These are phyloP conservation scores for Medicago lupulina DNA, from an alignment of 306 rosid species.

Conservation along the genomic window DNA sequence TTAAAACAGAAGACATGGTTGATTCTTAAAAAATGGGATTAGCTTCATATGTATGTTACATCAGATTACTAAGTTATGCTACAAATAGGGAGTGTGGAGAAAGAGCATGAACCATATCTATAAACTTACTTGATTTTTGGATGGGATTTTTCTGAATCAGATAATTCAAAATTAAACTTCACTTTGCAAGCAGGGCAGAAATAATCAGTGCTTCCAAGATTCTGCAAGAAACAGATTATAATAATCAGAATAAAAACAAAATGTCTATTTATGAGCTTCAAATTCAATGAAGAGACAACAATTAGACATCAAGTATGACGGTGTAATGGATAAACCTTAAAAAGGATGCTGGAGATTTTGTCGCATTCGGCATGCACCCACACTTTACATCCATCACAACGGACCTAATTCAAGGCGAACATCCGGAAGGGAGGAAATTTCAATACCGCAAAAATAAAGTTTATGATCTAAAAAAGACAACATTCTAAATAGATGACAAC, in stretches of 20 bases:
- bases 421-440: conserved; percentile 16
- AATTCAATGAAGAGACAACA: conserved; percentile 27
- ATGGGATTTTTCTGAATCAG: conserved; percentile 81
- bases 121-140: conserved; percentile 70
- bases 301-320: conserved; percentile 22
- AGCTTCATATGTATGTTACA: conserved; percentile 14
- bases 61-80: conserved; percentile 6
- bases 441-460: conserved; percentile 17
- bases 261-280: conserved; percentile 29
- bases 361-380: conserved; percentile 98
- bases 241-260: conserved; percentile 47
- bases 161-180: conserved; percentile 85
- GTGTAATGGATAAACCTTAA: conserved; percentile 64
- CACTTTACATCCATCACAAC: conserved; percentile 95
- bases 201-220: conserved; percentile 87
- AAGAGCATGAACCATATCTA: conserved; percentile 2
- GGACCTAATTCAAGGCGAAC: conserved; percentile 61
- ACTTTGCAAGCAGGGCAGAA: conserved; percentile 95
- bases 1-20: conserved; percentile 2
- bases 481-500: conserved; percentile 29
- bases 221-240: conserved; percentile 54
- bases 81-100: neutral
- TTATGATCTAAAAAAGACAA: neutral
- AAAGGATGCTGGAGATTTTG: conserved; percentile 77
- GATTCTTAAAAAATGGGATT: neutral